Percentiles rank a stretch among this genome's conserved stretches.
phyloP scores from a whole-genome alignment of 805 yeast genomes.

The Wickerhamomyces bisporus region DNA sequence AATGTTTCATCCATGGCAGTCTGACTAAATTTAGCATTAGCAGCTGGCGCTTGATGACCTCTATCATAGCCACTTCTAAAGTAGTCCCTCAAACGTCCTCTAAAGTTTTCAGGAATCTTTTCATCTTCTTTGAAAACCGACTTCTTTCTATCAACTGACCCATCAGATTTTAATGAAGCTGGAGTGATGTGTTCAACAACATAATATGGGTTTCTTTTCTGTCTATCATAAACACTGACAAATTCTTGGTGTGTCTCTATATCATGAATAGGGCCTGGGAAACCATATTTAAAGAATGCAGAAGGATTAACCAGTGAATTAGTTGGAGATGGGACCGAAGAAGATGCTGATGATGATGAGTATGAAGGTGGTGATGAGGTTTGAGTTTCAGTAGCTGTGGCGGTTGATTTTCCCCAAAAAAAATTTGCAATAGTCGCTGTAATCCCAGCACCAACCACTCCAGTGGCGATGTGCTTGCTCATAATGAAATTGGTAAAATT shows the following conservation, averaged over 20 bases:
- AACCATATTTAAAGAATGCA: conserved; percentile 85
- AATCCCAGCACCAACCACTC: conserved; percentile 25
- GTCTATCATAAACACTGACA: conserved; percentile 80
- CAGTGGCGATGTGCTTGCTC: conserved; percentile 21
- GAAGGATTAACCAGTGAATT: conserved; percentile 56
- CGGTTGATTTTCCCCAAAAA: conserved; percentile 26
- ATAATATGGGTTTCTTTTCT: conserved; percentile 81
- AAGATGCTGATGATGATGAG: conserved; percentile 7
- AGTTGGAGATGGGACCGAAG: conserved; percentile 13
- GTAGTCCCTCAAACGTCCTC: conserved; percentile 77
- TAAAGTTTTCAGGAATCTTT: conserved; percentile 64
- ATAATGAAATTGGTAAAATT: too few relatives aligned
- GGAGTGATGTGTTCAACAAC: conserved; percentile 83
- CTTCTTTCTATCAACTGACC: conserved; percentile 68
- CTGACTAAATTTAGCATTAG: conserved; percentile 89
- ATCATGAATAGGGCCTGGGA: conserved; percentile 94
- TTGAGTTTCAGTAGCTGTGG: conserved; percentile 3
- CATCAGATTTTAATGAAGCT: conserved; percentile 47
- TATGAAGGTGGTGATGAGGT: conserved; percentile 1
- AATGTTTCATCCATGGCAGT: conserved; percentile 94
- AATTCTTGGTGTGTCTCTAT: conserved; percentile 68
- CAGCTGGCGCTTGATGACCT: conserved; percentile 98
- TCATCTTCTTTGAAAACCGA: conserved; percentile 88
- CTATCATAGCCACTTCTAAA: conserved; percentile 95
- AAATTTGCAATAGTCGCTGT: conserved; percentile 30